Evolutionary conservation across 345 rosid species (phyloP), one percentile per base, ranked within the genome.

Genomic region (Brassica rapa): DNA sequence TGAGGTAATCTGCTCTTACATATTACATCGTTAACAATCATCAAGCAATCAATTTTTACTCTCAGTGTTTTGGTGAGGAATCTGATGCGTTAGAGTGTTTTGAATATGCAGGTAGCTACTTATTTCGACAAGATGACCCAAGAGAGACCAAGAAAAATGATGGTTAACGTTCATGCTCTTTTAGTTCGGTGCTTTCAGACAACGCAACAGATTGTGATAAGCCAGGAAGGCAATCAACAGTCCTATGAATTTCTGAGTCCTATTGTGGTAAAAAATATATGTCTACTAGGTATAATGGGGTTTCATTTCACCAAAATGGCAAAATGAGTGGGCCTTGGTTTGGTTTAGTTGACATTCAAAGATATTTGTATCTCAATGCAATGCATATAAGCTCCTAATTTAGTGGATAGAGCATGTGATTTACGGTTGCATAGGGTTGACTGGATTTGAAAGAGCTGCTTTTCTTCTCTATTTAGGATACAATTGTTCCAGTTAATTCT

Each of bases 381-480:
- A 96, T 78, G 37, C 82, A 74, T 65, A 94, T 90, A 88, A 85
- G 90, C 70, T 71, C 73, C 73, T 76, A 69, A 21, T 32, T 43
- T 61, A 61, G 57, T 49, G 64, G 69, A 67, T 73, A 49, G 1
- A 60, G 14, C 12, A 63, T 62, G 60, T 25, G 30, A 23, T 62
- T 56, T 68, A 23, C 60, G 51, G 77, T 56, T 15, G 62, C 65
- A 70, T 64, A 43, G 24, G 4, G 39, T 56, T 19, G 9, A 51
- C 19, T 79, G 49, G 43, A 37, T 71, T 60, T 59, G 59, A 41
- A 8, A 66, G 68, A 55, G 35, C 62, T 60, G 60, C 62, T 39
- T 81, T 46, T 69, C 43, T 63, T 68, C 59, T 82, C 39, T 53
- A 49, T 68, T 60, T 53, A 91, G 96, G 87, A 73, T 69, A 35